Percentiles rank a stretch among this genome's conserved stretches.
Conservation (phyloP, 257 asterid genomes). For the Fraxinus pennsylvanica region DNA sequence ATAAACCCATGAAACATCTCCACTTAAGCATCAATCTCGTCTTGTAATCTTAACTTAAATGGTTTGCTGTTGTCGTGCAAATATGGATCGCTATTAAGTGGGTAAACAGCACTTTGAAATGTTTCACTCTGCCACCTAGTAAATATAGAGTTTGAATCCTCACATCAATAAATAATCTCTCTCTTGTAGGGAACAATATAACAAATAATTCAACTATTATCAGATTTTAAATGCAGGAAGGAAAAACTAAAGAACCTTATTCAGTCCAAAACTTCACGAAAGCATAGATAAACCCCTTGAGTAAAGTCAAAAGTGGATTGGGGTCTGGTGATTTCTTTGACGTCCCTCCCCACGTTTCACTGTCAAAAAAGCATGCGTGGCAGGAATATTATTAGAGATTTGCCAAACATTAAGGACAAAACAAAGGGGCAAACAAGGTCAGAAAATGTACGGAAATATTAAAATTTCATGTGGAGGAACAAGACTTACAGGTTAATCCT, state of each 20-base stretch:
- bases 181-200: not conserved
- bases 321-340: constrained; percentile 46
- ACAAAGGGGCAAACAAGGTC: not conserved
- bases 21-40: no score
- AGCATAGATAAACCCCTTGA: constrained; percentile 55
- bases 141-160: not conserved
- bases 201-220: not conserved
- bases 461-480: not conserved
- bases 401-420: not conserved
- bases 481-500: constrained; percentile 71
- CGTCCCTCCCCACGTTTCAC: constrained; percentile 60
- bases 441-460: not conserved
- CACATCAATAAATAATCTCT: not conserved
- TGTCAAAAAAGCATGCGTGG: constrained; percentile 34
- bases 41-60: no score
- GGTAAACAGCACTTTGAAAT: no score
- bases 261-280: constrained; percentile 69
- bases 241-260: constrained; percentile 25
- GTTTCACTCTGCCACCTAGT: not conserved
- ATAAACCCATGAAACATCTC: no score
- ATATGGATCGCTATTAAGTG: no score
- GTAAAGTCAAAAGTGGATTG: constrained; percentile 53
- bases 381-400: constrained; percentile 17
- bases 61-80: no score
- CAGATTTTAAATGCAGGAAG: not conserved